Base-by-base conservation (phyloP, 2,329 filamentous ascomycete species). In the Arthroderma uncinatum region DNA sequence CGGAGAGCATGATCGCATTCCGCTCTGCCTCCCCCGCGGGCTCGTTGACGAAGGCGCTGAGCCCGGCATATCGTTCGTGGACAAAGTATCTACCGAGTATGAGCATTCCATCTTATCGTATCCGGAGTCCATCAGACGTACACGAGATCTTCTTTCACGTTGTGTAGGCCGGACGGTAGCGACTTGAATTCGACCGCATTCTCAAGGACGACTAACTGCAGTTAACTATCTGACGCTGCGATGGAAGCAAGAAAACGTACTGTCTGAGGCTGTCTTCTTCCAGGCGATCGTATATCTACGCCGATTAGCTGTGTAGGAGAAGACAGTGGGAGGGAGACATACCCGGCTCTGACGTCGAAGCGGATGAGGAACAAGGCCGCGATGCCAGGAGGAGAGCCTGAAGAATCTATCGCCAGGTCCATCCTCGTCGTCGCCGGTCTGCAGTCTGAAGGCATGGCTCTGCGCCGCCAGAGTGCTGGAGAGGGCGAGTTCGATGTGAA, bases 111-210 rank as follows among this genome's bases (percentile, higher is more conserved):
- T 5, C 23, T 16, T 14, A 16, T 23, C 21, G 19, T 25, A 5
- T 12, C 40, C 12, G 9, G 16, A 34, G 34, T 25, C 5, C 19
- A 44, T 36, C 23, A 34, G 40, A 47, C n/a, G 55, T 73, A 81
- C 72, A 86, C 78, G 54, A 97, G 78, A 71, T 98, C 93, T 63
- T 91, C 83, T 33, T 85, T 78, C 19, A 97, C 89, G 58, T 89
- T 87, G 73, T 98, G 93, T 53, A 96, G 73, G 23, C 93, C 93
- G 0, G 92, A 97, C 1, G 93, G 93, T 50, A 98, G 79, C 60
- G 89, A 94, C 74, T 96, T 97, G 80, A 90, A 98, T 73, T 98
- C 93, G 66, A 96, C 89, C 23, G 87, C 83, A 57, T 89, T 89
- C 64, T 95, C 88, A 53, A 97, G 80, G 50, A 78, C 71, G 40